Evolutionary conservation across 768 basidiomycete species (phyloP), one percentile per base, ranked within the genome.

Genomic region (Lactifluus pinguis): DNA sequence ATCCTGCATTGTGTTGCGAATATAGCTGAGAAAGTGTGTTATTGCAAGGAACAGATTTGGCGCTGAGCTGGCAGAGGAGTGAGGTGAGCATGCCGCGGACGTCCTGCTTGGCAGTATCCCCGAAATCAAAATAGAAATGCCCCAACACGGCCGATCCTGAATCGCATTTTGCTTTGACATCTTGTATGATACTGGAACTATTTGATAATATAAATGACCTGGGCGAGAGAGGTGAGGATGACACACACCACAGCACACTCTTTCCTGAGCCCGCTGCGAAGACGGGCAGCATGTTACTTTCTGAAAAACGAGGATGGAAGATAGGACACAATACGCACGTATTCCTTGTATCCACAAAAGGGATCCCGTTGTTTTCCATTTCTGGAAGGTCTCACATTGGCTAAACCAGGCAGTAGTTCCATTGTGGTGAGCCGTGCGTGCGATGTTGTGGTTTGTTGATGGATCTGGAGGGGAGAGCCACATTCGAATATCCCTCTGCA

Each of bases 391-490:
- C 2, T 1, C 17, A 1, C 49, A n/a, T 5, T 13, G 38, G 13
- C 21, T 49, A 14, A 44, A 50, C 57, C 57, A 58, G 1, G 15
- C 8, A 2, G 49, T 25, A 6, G 49, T 51, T 19, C 38, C 29
- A 15, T 29, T 1, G 42, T n/a, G 21, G 8, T 34, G 49, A 39
- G 32, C 19, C 4, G 21, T 39, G 21, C 25, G 38, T 8, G 41
- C 30, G 29, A 49, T 30, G 11, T 49, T 39, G 25, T 57, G 56
- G 13, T 57, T 57, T 34, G n/a, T 57, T 6, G 56, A 57, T 1
- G 49, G 47, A n/a, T 57, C 56, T 4, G 56, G 56, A n/a, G 56
- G 56, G 1, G 49, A 57, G 14, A 57, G 21, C 56, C 56, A 57
- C n/a, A 6, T 17, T 13, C 38, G 19, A 11, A 49, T 21, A 2